A percentile compares a stretch with the other conserved stretches of the same genome.
Conservation (phyloP, 1,139 yeast genomes). For the Meyerozyma guilliermondii region DNA sequence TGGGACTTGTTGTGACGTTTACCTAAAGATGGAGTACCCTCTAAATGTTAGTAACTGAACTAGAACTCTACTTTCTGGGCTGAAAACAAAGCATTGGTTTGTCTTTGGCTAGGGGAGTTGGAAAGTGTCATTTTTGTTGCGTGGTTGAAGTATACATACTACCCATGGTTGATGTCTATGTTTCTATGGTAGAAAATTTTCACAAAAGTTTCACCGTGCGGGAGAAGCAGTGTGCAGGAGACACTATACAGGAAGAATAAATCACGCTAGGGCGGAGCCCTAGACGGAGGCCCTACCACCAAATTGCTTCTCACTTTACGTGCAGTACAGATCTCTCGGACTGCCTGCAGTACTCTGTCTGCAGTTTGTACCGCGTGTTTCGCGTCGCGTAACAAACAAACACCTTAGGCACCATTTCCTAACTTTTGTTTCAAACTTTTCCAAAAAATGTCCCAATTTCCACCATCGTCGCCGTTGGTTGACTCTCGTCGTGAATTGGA, state of each 20-base stretch:
- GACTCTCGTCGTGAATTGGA: slow-evolving; percentile 18
- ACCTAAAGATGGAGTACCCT: slow-evolving; percentile 99
- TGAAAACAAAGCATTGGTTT: not conserved
- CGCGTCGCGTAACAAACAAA: slow-evolving; percentile 1
- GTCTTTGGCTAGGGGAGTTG: not conserved
- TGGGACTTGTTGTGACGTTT: slow-evolving; percentile 99
- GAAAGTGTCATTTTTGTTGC: not conserved
- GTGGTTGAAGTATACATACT: slow-evolving; percentile 43
- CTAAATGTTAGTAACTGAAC: slow-evolving; percentile 32
- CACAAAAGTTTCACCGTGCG: slow-evolving; percentile 2
- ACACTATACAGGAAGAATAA: not conserved
- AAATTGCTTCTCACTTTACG: too few relatives aligned
- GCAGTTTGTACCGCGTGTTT: not conserved
- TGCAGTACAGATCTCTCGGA: too few relatives aligned
- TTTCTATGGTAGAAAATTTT: slow-evolving; percentile 15
- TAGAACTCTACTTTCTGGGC: not conserved
- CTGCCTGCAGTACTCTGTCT: too few relatives aligned
- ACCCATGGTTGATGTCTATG: slow-evolving; percentile 52
- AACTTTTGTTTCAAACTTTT: not conserved
- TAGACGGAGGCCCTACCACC: not conserved
- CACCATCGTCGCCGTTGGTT: slow-evolving; percentile 61
- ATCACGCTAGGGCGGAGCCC: slow-evolving; percentile 1
- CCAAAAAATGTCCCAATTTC: slow-evolving; percentile 37
- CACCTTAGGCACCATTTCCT: not conserved
- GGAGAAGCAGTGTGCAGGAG: not conserved